These are phyloP conservation scores for Starmerella bombi DNA, from an alignment of 805 yeast genomes.

Conservation along the genomic window DNA sequence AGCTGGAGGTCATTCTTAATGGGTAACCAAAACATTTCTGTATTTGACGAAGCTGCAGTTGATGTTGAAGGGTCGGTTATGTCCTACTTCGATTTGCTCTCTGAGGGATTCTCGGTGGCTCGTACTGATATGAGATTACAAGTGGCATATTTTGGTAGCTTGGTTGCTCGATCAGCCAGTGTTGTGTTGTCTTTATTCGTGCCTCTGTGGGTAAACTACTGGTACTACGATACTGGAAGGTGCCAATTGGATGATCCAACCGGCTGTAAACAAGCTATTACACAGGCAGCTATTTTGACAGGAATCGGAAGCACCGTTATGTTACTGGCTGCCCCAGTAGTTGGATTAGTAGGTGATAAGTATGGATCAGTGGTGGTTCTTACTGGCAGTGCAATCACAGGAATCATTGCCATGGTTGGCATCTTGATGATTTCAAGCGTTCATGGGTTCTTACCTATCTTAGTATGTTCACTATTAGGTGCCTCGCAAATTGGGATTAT, in stretches of 20 bases:
- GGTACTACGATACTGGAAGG: slow-evolving; percentile 38
- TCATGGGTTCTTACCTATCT: slow-evolving; percentile 26
- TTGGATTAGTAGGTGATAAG: slow-evolving; percentile 47
- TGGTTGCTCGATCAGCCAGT: slow-evolving; percentile 51
- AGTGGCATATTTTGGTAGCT: slow-evolving; percentile 47
- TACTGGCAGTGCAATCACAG: slow-evolving; percentile 24
- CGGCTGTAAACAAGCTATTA: slow-evolving; percentile 49
- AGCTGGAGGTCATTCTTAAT: slow-evolving; percentile 25
- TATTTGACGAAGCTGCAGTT: slow-evolving; percentile 25
- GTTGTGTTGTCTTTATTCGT: slow-evolving; percentile 47
- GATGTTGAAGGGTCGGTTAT: slow-evolving; percentile 18
- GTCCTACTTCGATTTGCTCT: slow-evolving; percentile 32
- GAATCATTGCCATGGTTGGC: slow-evolving; percentile 16
- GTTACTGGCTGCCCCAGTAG: slow-evolving; percentile 47
- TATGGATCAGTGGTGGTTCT: slow-evolving; percentile 28
- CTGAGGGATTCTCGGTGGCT: slow-evolving; percentile 38
- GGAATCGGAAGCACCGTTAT: slow-evolving; percentile 53
- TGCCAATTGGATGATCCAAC: slow-evolving; percentile 30
- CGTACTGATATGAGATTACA: slow-evolving; percentile 35
- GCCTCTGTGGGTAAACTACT: slow-evolving; percentile 49
- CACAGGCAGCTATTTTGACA: slow-evolving; percentile 51
- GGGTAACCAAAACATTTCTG: slow-evolving; percentile 19
- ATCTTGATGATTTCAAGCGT: slow-evolving; percentile 27
- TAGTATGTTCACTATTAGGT: slow-evolving; percentile 39
- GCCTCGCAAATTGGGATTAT: slow-evolving; percentile 49